phyloP scores from a whole-genome alignment of 2,329 filamentous ascomycete genomes.

The Cladosporium austrohemisphaericum region DNA sequence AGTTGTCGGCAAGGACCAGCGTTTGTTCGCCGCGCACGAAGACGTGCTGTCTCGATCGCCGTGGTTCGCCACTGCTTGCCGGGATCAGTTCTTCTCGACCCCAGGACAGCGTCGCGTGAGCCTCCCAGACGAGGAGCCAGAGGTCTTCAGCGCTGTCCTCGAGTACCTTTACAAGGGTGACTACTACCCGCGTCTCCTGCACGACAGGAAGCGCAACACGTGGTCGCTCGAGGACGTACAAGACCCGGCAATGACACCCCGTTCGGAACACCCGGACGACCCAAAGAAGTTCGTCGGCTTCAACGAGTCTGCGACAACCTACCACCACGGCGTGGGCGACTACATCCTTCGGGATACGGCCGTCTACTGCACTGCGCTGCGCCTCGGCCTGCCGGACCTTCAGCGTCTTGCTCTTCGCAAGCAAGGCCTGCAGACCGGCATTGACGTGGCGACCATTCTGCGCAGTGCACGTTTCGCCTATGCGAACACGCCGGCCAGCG shows the following conservation, averaged over 20 bases:
- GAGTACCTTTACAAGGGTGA: slow-evolving; percentile 97
- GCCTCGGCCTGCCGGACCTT: slow-evolving; percentile 87
- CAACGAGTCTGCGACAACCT: slow-evolving; percentile 68
- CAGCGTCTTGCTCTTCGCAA: slow-evolving; percentile 89
- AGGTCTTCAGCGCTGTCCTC: slow-evolving; percentile 88
- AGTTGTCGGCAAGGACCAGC: slow-evolving; percentile 76
- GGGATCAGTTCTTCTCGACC: slow-evolving; percentile 67
- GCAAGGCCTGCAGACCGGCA: slow-evolving; percentile 88
- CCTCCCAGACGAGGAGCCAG: slow-evolving; percentile 77
- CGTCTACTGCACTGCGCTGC: slow-evolving; percentile 88
- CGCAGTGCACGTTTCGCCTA: slow-evolving; percentile 93
- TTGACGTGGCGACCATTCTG: slow-evolving; percentile 87
- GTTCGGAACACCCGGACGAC: slow-evolving; percentile 42
- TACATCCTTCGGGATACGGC: slow-evolving; percentile 86
- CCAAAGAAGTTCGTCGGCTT: slow-evolving; percentile 45
- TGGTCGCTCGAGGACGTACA: slow-evolving; percentile 79
- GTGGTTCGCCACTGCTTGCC: slow-evolving; percentile 63
- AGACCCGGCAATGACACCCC: slow-evolving; percentile 24
- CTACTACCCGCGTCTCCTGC: slow-evolving; percentile 85
- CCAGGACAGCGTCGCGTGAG: slow-evolving; percentile 67
- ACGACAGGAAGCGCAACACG: slow-evolving; percentile 79
- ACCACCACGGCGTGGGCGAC: slow-evolving; percentile 68
- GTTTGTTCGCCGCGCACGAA: slow-evolving; percentile 92
- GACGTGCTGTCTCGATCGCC: slow-evolving; percentile 83
- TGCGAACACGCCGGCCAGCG: slow-evolving; percentile 87